phyloP scores from a whole-genome alignment of 73 alveolate species.

The Stentor coeruleus region DNA sequence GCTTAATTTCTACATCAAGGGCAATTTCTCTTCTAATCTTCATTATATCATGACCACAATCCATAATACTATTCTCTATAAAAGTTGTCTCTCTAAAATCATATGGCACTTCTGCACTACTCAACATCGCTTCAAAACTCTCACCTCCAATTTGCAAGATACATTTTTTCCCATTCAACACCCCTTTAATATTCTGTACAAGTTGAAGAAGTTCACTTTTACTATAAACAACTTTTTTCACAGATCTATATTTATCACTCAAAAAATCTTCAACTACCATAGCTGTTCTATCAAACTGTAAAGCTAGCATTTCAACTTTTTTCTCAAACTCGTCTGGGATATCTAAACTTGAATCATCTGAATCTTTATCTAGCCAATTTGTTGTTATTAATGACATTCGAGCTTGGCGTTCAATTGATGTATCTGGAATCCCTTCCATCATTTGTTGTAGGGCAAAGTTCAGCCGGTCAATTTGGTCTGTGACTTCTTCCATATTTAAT shows the following conservation, averaged over 20 bases:
- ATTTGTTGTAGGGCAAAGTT: background rate
- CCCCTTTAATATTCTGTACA: background rate
- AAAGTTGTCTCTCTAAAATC: background rate
- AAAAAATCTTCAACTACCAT: background rate
- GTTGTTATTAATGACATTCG: background rate
- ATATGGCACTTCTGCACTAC: background rate
- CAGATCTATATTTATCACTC: background rate
- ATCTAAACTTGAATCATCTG: background rate
- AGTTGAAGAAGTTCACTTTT: background rate
- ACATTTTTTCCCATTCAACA: background rate
- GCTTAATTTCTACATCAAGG: background rate
- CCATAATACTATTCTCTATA: background rate
- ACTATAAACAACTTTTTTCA: background rate
- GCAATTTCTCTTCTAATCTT: background rate
- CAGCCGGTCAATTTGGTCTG: constrained; percentile 1
- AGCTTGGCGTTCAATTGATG: background rate
- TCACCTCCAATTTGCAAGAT: background rate
- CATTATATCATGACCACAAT: background rate
- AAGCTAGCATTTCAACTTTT: background rate
- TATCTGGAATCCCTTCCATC: background rate
- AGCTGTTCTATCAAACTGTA: background rate
- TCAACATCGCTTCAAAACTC: background rate
- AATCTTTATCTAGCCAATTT: background rate
- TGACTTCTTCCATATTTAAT: constrained; percentile 10
- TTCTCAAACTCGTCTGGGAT: background rate